Conservation (phyloP, 192 early-diverging fungal species). For the Phycomyces blakesleeanus region DNA sequence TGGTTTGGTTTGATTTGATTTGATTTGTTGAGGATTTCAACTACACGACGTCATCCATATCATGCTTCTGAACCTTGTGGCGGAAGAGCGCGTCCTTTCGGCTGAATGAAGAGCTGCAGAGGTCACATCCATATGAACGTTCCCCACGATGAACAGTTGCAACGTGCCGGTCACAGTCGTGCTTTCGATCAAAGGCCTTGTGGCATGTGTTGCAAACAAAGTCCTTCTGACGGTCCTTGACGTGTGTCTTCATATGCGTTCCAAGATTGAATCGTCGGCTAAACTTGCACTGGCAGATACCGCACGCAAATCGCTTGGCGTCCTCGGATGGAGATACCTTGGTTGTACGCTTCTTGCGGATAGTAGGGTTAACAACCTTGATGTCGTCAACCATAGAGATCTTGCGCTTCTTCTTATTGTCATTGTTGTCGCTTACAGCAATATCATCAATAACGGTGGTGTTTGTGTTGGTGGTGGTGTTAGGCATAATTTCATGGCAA, state of each 20-base stretch:
- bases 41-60: neutral
- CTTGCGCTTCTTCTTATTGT: neutral
- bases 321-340: neutral
- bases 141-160: slow-evolving; percentile 60
- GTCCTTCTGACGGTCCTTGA: slow-evolving; percentile 49
- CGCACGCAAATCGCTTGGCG: neutral
- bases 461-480: too few species aligned
- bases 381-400: neutral
- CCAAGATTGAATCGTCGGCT: slow-evolving; percentile 73
- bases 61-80: slow-evolving; percentile 33
- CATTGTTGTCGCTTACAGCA: too few species aligned
- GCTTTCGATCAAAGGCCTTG: slow-evolving; percentile 68
- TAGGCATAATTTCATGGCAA: too few species aligned
- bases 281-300: neutral
- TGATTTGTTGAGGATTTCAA: neutral
- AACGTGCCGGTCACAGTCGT: slow-evolving; percentile 72
- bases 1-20: too few species aligned
- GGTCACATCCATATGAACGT: slow-evolving; percentile 50
- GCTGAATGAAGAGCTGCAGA: slow-evolving; percentile 57
- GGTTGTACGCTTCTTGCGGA: neutral
- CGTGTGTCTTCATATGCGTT: slow-evolving; percentile 72
- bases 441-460: neutral
- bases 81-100: slow-evolving; percentile 65
- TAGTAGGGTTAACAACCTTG: neutral
- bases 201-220: slow-evolving; percentile 60